A percentile compares a stretch with the other conserved stretches of the same genome.
phyloP scores from a whole-genome alignment of 129 eudicot genomes.

The Flaveria robusta region DNA sequence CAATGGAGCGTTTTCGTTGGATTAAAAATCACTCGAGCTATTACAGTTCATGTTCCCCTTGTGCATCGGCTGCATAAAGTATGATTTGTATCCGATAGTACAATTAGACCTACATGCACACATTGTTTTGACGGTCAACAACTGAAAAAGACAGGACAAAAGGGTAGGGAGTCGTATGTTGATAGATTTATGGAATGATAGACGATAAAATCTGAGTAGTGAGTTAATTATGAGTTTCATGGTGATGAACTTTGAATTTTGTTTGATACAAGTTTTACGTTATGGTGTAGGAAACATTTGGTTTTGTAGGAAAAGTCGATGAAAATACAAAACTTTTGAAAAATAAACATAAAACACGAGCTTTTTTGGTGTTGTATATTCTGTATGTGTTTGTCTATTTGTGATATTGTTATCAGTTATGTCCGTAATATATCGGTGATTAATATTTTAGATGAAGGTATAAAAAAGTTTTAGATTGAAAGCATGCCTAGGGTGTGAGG shows the following conservation, averaged over 20 bases:
- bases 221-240: not conserved
- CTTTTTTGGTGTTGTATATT: no score
- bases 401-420: no score
- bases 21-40: constrained; percentile 36
- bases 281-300: not conserved
- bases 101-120: constrained; percentile 7
- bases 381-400: no score
- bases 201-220: not conserved
- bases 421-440: no score
- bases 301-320: no score
- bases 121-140: constrained; percentile 9
- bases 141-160: constrained; percentile 1
- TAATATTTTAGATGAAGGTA: no score
- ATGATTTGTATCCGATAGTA: not conserved
- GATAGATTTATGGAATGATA: constrained; percentile 5
- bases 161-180: constrained; percentile 2
- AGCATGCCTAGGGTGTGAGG: no score
- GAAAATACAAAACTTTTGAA: no score
- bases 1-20: constrained; percentile 64
- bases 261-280: not conserved
- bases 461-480: no score
- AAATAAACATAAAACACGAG: no score
- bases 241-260: constrained; percentile 18
- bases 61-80: constrained; percentile 12
- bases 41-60: not conserved